phyloP scores from a whole-genome alignment of 1,139 yeast species.

The Candida sp. region DNA sequence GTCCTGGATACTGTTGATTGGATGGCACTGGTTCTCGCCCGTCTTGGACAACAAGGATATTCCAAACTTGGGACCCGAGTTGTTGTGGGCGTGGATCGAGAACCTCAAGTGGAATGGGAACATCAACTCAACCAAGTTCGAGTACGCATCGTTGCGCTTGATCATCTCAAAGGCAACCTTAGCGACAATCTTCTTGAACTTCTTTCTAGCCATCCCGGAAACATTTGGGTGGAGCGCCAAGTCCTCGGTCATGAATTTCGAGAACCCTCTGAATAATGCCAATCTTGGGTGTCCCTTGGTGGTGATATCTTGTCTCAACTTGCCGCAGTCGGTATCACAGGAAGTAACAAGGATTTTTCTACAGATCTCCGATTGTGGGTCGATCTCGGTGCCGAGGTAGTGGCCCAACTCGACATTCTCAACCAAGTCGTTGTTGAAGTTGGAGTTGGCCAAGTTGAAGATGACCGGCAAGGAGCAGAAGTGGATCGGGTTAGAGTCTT shows the following conservation, averaged over 20 bases:
- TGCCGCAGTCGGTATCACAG: conserved; percentile 46
- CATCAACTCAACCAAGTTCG: conserved; percentile 60
- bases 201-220: conserved; percentile 43
- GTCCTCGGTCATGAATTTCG: conserved; percentile 64
- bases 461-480: conserved; percentile 43
- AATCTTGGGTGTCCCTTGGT: conserved; percentile 55
- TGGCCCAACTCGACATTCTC: conserved; percentile 31
- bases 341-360: conserved; percentile 39
- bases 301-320: conserved; percentile 36
- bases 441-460: conserved; percentile 26
- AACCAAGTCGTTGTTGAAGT: conserved; percentile 21
- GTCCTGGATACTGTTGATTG: conserved; percentile 32
- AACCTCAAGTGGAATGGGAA: conserved; percentile 64
- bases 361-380: conserved; percentile 38
- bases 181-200: conserved; percentile 53
- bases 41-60: conserved; percentile 42
- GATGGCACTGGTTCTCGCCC: conserved; percentile 44
- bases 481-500: conserved; percentile 25
- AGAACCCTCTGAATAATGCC: conserved; percentile 57
- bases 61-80: conserved; percentile 63
- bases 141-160: conserved; percentile 65
- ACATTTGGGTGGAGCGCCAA: conserved; percentile 45
- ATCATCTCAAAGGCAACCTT: conserved; percentile 68
- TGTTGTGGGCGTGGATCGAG: conserved; percentile 64
- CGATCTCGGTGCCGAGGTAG: conserved; percentile 37